Conservation (phyloP, 768 basidiomycete species). For the Hortiboletus campestris region DNA sequence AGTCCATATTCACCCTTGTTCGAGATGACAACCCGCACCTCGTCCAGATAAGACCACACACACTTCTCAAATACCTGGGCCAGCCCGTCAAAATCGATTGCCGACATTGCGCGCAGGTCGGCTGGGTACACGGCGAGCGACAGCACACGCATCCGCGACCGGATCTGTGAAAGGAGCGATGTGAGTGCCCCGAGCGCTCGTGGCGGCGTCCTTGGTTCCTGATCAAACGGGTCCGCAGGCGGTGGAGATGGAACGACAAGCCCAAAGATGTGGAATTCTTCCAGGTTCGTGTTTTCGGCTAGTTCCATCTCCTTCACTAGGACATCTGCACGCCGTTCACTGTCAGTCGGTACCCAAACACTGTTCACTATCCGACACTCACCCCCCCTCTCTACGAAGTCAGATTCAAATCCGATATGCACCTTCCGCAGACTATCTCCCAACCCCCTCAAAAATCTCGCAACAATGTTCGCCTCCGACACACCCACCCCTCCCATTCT, state of each 20-base stretch:
- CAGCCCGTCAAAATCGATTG: constrained; percentile 32
- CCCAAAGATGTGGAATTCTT: constrained; percentile 33
- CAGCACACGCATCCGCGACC: constrained; percentile 29
- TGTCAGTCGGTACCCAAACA: constrained; percentile 7
- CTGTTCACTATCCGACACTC: constrained; percentile 2
- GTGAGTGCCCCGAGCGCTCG: constrained; percentile 25
- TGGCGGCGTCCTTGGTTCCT: constrained; percentile 5
- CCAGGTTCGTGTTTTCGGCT: constrained; percentile 22
- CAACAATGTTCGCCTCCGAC: constrained; percentile 25
- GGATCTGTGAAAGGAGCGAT: constrained; percentile 25
- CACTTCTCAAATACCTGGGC: constrained; percentile 20
- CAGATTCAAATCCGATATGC: constrained; percentile 29
- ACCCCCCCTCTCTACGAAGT: constrained; percentile 32
- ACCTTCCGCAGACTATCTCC: constrained; percentile 25
- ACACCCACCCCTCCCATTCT: constrained; percentile 29
- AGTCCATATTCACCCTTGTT: constrained; percentile 30
- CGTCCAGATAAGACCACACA: constrained; percentile 23
- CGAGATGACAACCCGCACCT: constrained; percentile 30
- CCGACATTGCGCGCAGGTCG: constrained; percentile 27
- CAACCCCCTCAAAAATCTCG: constrained; percentile 23
- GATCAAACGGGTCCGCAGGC: constrained; percentile 21
- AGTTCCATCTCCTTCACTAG: constrained; percentile 30
- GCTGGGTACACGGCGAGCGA: constrained; percentile 33
- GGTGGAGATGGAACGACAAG: constrained; percentile 33
- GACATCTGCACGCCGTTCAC: constrained; percentile 11